Percentiles rank a stretch among this genome's conserved stretches.
phyloP scores from a whole-genome alignment of 768 basidiomycete species.

The Albatrellus ellisii region DNA sequence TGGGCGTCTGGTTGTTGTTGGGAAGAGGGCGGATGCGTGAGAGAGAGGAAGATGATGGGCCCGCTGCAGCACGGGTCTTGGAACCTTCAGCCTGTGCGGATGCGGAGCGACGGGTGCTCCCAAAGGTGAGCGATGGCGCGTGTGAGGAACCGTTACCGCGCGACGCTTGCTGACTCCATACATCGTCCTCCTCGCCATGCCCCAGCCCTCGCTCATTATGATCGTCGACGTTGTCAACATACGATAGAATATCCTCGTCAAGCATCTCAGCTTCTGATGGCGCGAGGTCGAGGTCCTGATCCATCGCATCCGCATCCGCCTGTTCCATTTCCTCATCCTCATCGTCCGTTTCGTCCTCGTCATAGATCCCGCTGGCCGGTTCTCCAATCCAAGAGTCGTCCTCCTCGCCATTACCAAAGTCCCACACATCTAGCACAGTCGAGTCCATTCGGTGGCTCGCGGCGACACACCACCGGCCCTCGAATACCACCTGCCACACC shows the following conservation, averaged over 20 bases:
- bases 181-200: slow-evolving; percentile 4
- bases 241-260: slow-evolving; percentile 17
- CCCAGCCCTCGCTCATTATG: slow-evolving; percentile 5
- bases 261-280: slow-evolving; percentile 13
- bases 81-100: slow-evolving; percentile 7
- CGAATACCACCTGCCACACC: slow-evolving; percentile 97
- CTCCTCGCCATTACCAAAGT: slow-evolving; percentile 55
- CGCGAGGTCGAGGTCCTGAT: slow-evolving; percentile 38
- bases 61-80: slow-evolving; percentile 4
- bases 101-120: slow-evolving; percentile 3
- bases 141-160: not conserved
- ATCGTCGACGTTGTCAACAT: slow-evolving; percentile 17
- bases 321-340: slow-evolving; percentile 39
- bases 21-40: slow-evolving; percentile 25
- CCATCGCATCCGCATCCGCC: slow-evolving; percentile 59
- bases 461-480: slow-evolving; percentile 88
- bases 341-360: slow-evolving; percentile 47
- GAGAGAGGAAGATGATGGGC: slow-evolving; percentile 15
- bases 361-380: slow-evolving; percentile 61
- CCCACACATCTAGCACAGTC: slow-evolving; percentile 83
- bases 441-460: slow-evolving; percentile 73
- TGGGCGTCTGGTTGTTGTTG: slow-evolving; percentile 42
- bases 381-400: slow-evolving; percentile 81
- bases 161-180: slow-evolving; percentile 1
- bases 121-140: not conserved